phyloP scores from a whole-genome alignment of 2,329 filamentous ascomycete genomes.

The Colletotrichum brevisporum region DNA sequence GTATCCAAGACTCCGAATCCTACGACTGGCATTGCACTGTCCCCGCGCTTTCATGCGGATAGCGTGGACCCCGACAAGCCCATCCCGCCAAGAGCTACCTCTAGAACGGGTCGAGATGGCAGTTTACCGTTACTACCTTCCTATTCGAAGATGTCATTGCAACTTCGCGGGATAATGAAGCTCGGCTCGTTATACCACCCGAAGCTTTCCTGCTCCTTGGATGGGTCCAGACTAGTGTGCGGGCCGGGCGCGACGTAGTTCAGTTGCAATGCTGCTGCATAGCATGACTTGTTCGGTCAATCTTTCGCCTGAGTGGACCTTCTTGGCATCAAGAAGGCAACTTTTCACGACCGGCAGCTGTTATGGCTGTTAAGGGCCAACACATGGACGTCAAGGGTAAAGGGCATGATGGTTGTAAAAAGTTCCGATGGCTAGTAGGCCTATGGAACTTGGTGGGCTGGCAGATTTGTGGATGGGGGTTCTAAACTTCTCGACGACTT shows the following conservation, averaged over 20 bases:
- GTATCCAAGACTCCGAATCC: not conserved
- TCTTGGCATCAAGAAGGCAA: constrained; percentile 9
- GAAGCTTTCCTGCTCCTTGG: not conserved
- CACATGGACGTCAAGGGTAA: not conserved
- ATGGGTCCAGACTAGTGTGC: not conserved
- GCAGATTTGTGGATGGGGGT: too few relatives aligned
- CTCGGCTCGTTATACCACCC: not conserved
- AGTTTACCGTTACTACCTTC: constrained; percentile 17
- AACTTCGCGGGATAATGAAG: not conserved
- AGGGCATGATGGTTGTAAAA: not conserved
- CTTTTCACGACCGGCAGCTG: constrained; percentile 18
- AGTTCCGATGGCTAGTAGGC: not conserved
- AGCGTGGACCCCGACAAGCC: not conserved
- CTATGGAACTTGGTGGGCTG: too few relatives aligned
- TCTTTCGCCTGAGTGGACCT: constrained; percentile 12
- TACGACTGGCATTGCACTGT: too few relatives aligned
- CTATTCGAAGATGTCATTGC: not conserved
- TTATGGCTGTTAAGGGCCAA: not conserved
- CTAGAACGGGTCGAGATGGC: constrained; percentile 5
- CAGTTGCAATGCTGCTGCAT: constrained; percentile 17
- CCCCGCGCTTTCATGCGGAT: too few relatives aligned
- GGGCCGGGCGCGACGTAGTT: constrained; percentile 6
- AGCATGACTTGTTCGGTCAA: not conserved
- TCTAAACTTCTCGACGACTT: too few relatives aligned
- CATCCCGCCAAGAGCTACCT: constrained; percentile 29